Conservation (phyloP, 805 yeast species). For the Schwanniomyces polymorphus region DNA sequence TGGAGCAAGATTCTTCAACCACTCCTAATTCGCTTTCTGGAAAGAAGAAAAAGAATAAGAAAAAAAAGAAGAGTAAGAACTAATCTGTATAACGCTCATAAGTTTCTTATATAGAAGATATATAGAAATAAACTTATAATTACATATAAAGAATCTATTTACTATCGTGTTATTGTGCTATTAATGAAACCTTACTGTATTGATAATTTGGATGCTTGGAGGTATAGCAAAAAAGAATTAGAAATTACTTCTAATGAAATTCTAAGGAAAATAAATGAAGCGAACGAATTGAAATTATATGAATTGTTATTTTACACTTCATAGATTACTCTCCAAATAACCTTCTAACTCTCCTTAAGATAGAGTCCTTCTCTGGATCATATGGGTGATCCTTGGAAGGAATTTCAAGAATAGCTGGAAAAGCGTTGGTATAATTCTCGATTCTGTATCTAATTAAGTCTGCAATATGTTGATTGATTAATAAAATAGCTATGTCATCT, state of each 20-base stretch:
- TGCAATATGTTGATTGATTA: slow-evolving; percentile 94
- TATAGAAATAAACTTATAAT: background rate
- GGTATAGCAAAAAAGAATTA: background rate
- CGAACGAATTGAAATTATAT: background rate
- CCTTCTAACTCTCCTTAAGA: slow-evolving; percentile 90
- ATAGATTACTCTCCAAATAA: slow-evolving; percentile 78
- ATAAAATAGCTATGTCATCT: slow-evolving; percentile 87
- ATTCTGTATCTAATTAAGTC: slow-evolving; percentile 82
- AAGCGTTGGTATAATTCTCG: slow-evolving; percentile 83
- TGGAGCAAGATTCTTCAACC: slow-evolving; percentile 7
- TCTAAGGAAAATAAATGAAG: background rate
- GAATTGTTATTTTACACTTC: background rate
- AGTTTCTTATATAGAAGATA: background rate
- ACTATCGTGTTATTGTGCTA: background rate
- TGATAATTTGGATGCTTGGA: background rate
- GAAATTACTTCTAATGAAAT: background rate
- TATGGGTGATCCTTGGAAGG: slow-evolving; percentile 99
- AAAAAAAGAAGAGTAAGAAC: slow-evolving; percentile 29
- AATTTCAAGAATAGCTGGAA: slow-evolving; percentile 94
- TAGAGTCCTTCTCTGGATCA: slow-evolving; percentile 97
- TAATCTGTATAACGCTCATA: background rate
- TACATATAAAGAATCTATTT: background rate
- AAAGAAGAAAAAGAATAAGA: slow-evolving; percentile 33
- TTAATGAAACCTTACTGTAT: background rate
- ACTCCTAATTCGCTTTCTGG: slow-evolving; percentile 10